These are phyloP conservation scores for Aureobasidium melanogenum DNA, from an alignment of 2,329 filamentous ascomycete species.

Conservation along the genomic window DNA sequence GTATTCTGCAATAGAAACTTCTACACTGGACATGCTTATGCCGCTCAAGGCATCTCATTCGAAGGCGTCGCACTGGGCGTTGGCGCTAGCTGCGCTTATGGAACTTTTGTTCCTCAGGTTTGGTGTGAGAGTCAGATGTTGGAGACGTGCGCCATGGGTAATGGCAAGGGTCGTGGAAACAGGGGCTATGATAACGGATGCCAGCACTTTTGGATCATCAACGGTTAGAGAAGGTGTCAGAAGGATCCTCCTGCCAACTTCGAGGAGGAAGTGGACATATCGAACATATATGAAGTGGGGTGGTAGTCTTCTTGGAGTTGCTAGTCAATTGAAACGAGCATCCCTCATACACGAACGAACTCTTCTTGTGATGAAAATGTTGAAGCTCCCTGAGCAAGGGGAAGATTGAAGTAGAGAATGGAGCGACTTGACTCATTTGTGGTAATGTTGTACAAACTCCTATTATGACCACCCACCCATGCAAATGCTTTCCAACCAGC, in stretches of 20 bases:
- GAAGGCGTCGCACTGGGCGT: not conserved
- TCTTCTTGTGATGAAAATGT: not conserved
- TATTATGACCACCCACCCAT: not conserved
- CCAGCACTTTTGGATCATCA: not conserved
- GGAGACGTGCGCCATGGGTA: not conserved
- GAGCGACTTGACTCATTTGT: not conserved
- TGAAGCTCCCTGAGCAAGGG: not conserved
- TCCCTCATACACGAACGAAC: not conserved
- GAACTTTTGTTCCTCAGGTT: not conserved
- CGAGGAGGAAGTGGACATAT: not conserved
- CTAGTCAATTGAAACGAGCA: not conserved
- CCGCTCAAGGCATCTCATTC: not conserved
- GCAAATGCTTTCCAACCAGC: not conserved
- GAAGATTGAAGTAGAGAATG: not conserved
- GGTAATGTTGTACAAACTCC: not conserved
- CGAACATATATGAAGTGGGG: not conserved
- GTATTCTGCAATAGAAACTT: not conserved
- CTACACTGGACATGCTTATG: not conserved
- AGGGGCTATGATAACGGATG: not conserved
- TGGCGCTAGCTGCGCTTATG: not conserved
- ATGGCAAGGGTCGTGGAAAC: not conserved
- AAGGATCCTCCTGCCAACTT: not conserved
- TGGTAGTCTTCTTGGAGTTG: not conserved
- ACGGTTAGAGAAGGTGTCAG: not conserved
- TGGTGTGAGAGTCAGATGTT: conserved; percentile 6